Percentiles rank a stretch among this genome's conserved stretches.
These are phyloP conservation scores for Cylindrotheca fusiformis DNA, from an alignment of 108 stramenopile species.

Conservation along the genomic window DNA sequence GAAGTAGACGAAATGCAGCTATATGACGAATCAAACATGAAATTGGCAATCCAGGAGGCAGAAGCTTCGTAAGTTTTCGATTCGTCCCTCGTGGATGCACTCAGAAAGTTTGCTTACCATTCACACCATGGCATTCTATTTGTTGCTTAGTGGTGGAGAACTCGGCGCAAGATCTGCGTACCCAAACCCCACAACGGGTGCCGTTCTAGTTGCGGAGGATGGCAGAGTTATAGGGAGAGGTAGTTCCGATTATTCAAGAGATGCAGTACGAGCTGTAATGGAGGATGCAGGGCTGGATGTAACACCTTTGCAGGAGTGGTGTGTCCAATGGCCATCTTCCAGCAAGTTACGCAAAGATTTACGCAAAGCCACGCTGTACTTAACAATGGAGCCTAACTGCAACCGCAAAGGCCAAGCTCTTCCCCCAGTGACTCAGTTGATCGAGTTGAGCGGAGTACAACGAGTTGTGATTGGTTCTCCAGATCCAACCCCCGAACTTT, in stretches of 20 bases:
- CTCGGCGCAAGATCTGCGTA: conserved; percentile 33
- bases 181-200: conserved; percentile 63
- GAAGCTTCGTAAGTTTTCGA: conserved; percentile 15
- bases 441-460: conserved; percentile 55
- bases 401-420: conserved; percentile 56
- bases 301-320: conserved; percentile 75
- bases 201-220: conserved; percentile 57
- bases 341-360: conserved; percentile 51
- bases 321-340: conserved; percentile 65
- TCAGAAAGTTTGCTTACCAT: conserved; percentile 1
- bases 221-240: conserved; percentile 64
- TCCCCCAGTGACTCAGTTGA: conserved; percentile 75
- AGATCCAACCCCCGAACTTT: conserved; percentile 61
- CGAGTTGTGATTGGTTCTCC: conserved; percentile 80
- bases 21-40: conserved; percentile 42
- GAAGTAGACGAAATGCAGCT: conserved; percentile 31
- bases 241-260: conserved; percentile 44
- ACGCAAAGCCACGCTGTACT: conserved; percentile 60
- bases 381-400: conserved; percentile 70
- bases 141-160: conserved; percentile 13
- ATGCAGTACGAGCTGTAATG: conserved; percentile 60
- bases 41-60: conserved; percentile 34
- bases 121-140: conserved; percentile 4
- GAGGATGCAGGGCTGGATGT: conserved; percentile 57
- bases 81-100: background rate